These are phyloP conservation scores for Apostasia shenzhenica DNA, from an alignment of 106 monocot species.

Conservation along the genomic window DNA sequence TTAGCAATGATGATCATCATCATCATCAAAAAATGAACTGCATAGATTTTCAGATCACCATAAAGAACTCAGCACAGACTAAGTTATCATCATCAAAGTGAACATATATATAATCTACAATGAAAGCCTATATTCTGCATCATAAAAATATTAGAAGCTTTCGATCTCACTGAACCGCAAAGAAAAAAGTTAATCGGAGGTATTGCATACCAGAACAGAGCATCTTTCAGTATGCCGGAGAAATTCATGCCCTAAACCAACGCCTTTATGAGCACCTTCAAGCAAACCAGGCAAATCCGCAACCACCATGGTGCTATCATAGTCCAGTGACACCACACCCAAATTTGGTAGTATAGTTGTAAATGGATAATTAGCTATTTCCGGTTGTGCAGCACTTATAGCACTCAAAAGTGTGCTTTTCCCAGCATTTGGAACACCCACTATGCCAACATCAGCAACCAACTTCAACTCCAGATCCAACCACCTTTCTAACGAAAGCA, in stretches of 20 bases:
- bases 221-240: slow-evolving; percentile 95
- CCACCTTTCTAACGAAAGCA: slow-evolving; percentile 49
- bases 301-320: slow-evolving; percentile 90
- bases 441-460: slow-evolving; percentile 98
- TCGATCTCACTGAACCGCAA: neutral
- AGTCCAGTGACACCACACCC: slow-evolving; percentile 88
- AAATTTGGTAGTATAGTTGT: slow-evolving; percentile 95
- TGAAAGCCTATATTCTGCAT: neutral
- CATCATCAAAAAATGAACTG: neutral
- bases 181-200: slow-evolving; percentile 1
- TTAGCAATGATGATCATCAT: neutral
- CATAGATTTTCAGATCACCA: neutral
- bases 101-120: neutral
- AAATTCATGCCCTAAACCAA: slow-evolving; percentile 97
- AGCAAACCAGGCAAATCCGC: slow-evolving; percentile 98
- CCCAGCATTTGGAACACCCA: slow-evolving; percentile 97
- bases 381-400: slow-evolving; percentile 89
- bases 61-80: neutral
- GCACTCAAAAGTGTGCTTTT: slow-evolving; percentile 93
- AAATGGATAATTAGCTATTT: slow-evolving; percentile 95
- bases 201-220: slow-evolving; percentile 65
- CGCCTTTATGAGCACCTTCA: slow-evolving; percentile 95
- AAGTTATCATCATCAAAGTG: neutral
- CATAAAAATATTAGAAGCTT: neutral
- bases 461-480: slow-evolving; percentile 94